phyloP scores from a whole-genome alignment of 2,329 filamentous ascomycete species.

The Hypoxylon sp. region DNA sequence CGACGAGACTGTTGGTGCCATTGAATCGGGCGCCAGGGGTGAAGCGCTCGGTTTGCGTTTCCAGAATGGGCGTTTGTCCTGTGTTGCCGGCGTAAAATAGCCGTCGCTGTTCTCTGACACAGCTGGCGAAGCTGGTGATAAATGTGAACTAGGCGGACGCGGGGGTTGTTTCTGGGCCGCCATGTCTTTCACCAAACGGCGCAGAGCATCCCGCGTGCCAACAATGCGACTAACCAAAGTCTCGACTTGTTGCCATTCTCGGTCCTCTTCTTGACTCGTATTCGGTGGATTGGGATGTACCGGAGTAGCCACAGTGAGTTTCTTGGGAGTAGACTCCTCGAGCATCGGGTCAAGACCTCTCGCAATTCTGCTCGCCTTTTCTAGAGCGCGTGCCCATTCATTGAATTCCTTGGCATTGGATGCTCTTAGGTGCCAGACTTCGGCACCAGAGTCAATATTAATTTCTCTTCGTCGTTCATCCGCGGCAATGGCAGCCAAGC shows the following conservation, averaged over 20 bases:
- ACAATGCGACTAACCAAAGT: slow-evolving; percentile 86
- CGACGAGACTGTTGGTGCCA: slow-evolving; percentile 57
- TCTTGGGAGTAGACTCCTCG: slow-evolving; percentile 47
- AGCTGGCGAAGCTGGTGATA: slow-evolving; percentile 59
- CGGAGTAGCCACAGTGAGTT: slow-evolving; percentile 46
- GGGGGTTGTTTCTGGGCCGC: slow-evolving; percentile 70
- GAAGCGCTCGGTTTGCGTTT: slow-evolving; percentile 82
- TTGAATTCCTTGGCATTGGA: slow-evolving; percentile 86
- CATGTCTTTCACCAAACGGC: slow-evolving; percentile 87
- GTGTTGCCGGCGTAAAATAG: slow-evolving; percentile 62
- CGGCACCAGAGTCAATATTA: slow-evolving; percentile 94
- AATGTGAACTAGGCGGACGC: slow-evolving; percentile 55
- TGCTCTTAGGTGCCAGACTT: slow-evolving; percentile 94
- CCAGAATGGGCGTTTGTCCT: slow-evolving; percentile 86
- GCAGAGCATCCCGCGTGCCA: slow-evolving; percentile 88
- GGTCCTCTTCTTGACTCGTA: slow-evolving; percentile 71
- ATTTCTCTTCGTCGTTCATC: slow-evolving; percentile 92
- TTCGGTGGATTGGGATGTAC: slow-evolving; percentile 51
- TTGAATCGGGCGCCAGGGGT: slow-evolving; percentile 57
- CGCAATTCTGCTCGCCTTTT: slow-evolving; percentile 80
- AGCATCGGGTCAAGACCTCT: slow-evolving; percentile 62
- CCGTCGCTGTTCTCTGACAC: slow-evolving; percentile 65
- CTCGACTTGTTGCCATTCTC: slow-evolving; percentile 90
- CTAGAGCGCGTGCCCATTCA: slow-evolving; percentile 87
- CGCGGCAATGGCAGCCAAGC: slow-evolving; percentile 89